Conservation (phyloP, 1,139 yeast genomes). For the Debaryomyces subglobosus region DNA sequence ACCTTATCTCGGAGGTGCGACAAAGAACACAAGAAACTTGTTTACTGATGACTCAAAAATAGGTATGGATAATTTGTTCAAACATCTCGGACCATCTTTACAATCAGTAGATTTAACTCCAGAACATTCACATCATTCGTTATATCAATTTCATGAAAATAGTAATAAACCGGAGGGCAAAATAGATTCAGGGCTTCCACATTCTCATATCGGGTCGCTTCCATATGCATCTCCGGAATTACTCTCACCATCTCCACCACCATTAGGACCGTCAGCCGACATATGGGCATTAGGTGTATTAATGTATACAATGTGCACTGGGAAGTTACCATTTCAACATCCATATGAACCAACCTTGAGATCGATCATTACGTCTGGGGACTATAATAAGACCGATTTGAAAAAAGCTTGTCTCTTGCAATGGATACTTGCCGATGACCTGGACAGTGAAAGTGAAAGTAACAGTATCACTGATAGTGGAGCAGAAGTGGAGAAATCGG, state of each 20-base stretch:
- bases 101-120: constrained; percentile 41
- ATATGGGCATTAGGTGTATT: constrained; percentile 91
- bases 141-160: constrained; percentile 5
- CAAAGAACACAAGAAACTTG: constrained; percentile 27
- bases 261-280: constrained; percentile 75
- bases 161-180: constrained; percentile 14
- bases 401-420: constrained; percentile 33
- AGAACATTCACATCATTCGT: constrained; percentile 20
- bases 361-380: constrained; percentile 70
- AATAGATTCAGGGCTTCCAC: constrained; percentile 53
- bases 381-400: constrained; percentile 53
- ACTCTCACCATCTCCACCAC: constrained; percentile 65
- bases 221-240: constrained; percentile 94
- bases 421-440: constrained; percentile 25
- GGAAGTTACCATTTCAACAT: constrained; percentile 81
- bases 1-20: constrained; percentile 40
- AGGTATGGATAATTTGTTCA: constrained; percentile 31
- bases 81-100: constrained; percentile 39
- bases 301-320: constrained; percentile 70
- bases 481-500: constrained; percentile 17
- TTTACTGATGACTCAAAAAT: constrained; percentile 38
- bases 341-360: constrained; percentile 77
- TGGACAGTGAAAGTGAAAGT: constrained; percentile 11
- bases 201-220: constrained; percentile 78
- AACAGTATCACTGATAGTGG: constrained; percentile 11